phyloP scores from a whole-genome alignment of 495 filamentous ascomycete species.

The Neurospora tetrasperma region DNA sequence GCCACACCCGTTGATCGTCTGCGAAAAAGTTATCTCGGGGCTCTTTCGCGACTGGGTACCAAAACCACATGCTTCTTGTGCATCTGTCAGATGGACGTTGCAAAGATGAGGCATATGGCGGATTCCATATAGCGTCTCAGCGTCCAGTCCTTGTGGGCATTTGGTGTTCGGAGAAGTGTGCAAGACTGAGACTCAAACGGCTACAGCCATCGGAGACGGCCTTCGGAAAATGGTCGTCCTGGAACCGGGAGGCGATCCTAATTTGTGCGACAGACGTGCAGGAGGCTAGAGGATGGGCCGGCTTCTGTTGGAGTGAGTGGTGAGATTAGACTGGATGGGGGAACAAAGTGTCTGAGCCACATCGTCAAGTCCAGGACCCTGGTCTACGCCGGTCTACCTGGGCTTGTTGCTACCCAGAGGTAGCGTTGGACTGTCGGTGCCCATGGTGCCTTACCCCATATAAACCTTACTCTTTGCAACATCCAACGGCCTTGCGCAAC shows the following conservation, averaged over 20 bases:
- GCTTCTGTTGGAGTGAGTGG: not conserved
- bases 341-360: not conserved
- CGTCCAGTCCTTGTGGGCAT: not conserved
- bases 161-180: not conserved
- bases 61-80: not conserved
- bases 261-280: conserved; percentile 8
- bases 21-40: not conserved
- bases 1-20: not conserved
- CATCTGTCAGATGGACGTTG: not conserved
- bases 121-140: not conserved
- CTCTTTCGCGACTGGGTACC: not conserved
- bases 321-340: not conserved
- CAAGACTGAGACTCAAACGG: not conserved
- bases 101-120: not conserved
- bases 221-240: not conserved
- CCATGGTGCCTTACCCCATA: not conserved
- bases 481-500: not conserved
- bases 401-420: not conserved
- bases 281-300: conserved; percentile 8
- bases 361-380: not conserved
- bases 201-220: not conserved
- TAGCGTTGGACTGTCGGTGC: not conserved
- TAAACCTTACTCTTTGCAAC: not conserved
- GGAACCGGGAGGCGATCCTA: not conserved
- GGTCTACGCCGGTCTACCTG: not conserved